A percentile compares a stretch with the other conserved stretches of the same genome.
Evolutionary conservation across 208 protist species (phyloP).

Genomic region (Wallacemonas rigidus): DNA sequence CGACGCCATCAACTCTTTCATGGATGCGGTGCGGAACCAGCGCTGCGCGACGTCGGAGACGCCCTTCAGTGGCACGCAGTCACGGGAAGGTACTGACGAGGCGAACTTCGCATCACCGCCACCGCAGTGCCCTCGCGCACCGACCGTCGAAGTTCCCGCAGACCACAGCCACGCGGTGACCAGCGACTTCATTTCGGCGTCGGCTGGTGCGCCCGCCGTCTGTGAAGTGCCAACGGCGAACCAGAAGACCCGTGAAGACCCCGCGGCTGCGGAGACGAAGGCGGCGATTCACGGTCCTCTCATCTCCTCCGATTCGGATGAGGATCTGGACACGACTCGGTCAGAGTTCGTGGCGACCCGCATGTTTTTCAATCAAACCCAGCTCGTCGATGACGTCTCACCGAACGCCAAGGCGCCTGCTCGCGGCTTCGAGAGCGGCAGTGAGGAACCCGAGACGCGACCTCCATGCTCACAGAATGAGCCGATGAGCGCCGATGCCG

Average conservation of each 20-base stretch:
- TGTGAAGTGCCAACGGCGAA: too few relatives aligned
- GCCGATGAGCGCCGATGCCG: not conserved
- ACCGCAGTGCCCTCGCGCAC: constrained; percentile 7
- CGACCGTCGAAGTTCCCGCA: not conserved
- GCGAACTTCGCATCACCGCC: not conserved
- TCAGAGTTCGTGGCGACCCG: constrained; percentile 10
- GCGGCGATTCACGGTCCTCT: not conserved
- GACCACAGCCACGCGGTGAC: not conserved
- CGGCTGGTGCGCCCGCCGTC: too few relatives aligned
- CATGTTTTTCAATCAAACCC: constrained; percentile 15
- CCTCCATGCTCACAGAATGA: not conserved
- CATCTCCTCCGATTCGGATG: constrained; percentile 4
- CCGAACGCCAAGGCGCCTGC: not conserved
- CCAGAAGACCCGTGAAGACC: not conserved
- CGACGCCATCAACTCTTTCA: constrained; percentile 7
- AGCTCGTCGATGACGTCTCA: not conserved
- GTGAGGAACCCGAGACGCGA: not conserved
- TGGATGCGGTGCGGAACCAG: constrained; percentile 4
- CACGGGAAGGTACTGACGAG: constrained; percentile 2
- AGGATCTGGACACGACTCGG: constrained; percentile 13
- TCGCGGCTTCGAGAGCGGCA: not conserved
- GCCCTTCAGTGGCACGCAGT: not conserved
- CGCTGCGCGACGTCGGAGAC: not conserved
- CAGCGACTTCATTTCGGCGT: too few relatives aligned
- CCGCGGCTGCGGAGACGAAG: not conserved